Evolutionary conservation across 1,139 yeast genomes (phyloP), one percentile per base, ranked within the genome.

Genomic region (Pichia sp.): DNA sequence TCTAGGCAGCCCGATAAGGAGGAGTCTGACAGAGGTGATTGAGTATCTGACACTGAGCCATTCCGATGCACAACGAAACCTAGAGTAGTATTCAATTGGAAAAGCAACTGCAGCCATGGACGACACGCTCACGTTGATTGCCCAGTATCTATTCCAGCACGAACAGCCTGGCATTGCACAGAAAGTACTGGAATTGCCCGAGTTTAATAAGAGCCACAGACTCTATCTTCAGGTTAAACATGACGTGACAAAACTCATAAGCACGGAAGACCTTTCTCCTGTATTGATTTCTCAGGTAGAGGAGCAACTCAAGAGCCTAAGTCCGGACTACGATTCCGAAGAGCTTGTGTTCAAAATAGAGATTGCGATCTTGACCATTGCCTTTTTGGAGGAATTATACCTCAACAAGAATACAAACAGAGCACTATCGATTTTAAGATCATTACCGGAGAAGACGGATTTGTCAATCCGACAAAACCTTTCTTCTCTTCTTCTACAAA

Each of bases 341-440:
- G 50, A 50, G 21, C 18, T 50, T 2, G 22, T 26, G 5, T 40
- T 21, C 9, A 41, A 44, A n/a, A 37, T 52, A 9, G 41, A 41
- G 16, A 12, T 44, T 3, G 12, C 25, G 1, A 30, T 52, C 13
- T 23, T 46, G 9, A 52, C 51, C 23, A 40, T 49, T 4, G 9
- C 25, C 13, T 74, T 74, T 51, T 48, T 75, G 31, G 83, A 78
- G 56, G 58, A 70, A 13, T 60, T 78, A 10, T 66, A 66, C 36
- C 61, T 67, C 10, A 61, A 60, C 13, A 65, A 68, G 10, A 67
- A 72, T 46, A 62, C 71, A 4, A 59, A 66, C 12, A 61, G 61
- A 26, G 82, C 85, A 0, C 62, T 81, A 8, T 52, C 62, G 16
- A 70, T 78, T 25, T 61, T 82, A 42, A 70, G 83, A 51, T 60